Base-by-base conservation (phyloP, 2,329 filamentous ascomycete genomes). In the Helicocarpus griseus region DNA sequence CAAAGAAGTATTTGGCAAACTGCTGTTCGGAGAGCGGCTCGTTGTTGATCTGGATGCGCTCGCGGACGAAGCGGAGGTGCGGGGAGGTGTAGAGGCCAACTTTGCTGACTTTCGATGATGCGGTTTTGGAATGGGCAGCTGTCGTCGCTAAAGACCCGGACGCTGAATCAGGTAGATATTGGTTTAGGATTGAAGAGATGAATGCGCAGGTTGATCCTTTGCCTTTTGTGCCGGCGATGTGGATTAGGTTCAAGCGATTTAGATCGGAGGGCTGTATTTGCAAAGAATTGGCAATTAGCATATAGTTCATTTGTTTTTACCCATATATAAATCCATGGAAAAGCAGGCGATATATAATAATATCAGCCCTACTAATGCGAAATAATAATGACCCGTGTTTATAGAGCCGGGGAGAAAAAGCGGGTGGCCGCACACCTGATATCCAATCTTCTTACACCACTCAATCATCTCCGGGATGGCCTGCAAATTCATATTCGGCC, bases 221-320 rank as follows among this genome's bases (percentile, higher is more conserved):
- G 22, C 91, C 91, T 67, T 96, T 97, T 4, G 90, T 96, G 11
- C 91, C 91, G 1, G 91, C 87, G 43, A 97, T 82, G 65, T 97
- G 91, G 54, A 97, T 81, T 58, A 77, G 72, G 53, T 79, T 83
- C 55, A 85, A 63, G 8, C 64, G 69, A 56, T 82, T 73, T 58
- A 85, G 76, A 53, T 83, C 80, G 13, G 77, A 75, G 17, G 82
- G 80, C 80, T 85, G 61, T 19, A 44, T 13, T 33, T 46, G 19
- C 8, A 2, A 22, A 22, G 21, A 31, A 46, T 6, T 17, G 19
- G 26, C 24, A 21, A 31, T 33, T 24, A 46, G 14, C 31, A n/a
- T 28, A 26, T 26, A 38, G n/a, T 13, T 48, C 24, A 33, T 17
- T n/a, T 17, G 14, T 29, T 45, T 29, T 28, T 29, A 8, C 38